Percentiles rank a stretch among this genome's conserved stretches.
Evolutionary conservation across 768 basidiomycete genomes (phyloP).

Genomic region (Mycena capillaripes): DNA sequence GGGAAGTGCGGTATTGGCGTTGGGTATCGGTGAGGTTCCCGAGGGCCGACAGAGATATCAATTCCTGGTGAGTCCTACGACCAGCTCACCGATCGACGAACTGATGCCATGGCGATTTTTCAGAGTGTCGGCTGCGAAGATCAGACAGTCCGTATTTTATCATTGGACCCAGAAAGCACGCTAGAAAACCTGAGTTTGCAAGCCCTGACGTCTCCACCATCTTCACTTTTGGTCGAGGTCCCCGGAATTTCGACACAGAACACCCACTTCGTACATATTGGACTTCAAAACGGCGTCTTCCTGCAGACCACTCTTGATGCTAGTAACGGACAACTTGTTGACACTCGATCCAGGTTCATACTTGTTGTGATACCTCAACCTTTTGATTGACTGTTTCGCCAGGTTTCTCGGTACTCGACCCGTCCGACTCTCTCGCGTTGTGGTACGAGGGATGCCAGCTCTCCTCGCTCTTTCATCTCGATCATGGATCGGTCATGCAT

Average conservation of each 20-base stretch:
- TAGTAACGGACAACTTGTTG: constrained; percentile 92
- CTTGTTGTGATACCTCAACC: background rate
- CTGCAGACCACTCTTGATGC: constrained; percentile 80
- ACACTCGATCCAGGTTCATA: constrained; percentile 90
- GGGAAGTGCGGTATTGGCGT: constrained; percentile 94
- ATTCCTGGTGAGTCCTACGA: background rate
- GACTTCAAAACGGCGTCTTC: constrained; percentile 70
- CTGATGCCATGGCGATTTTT: constrained; percentile 50
- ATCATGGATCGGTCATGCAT: background rate
- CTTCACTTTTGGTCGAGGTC: background rate
- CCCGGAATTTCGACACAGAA: background rate
- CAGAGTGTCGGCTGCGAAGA: constrained; percentile 99
- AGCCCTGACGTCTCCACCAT: constrained; percentile 80
- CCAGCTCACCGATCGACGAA: too few relatives aligned
- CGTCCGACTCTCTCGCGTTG: background rate
- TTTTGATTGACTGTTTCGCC: too few relatives aligned
- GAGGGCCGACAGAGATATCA: constrained; percentile 4
- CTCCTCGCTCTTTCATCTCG: background rate
- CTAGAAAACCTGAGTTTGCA: constrained; percentile 95
- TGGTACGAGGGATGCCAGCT: background rate
- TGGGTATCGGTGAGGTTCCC: constrained; percentile 90
- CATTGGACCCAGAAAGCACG: constrained; percentile 94
- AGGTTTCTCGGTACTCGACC: constrained; percentile 7
- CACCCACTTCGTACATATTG: constrained; percentile 90
- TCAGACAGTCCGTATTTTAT: constrained; percentile 97